Evolutionary conservation across 768 basidiomycete genomes (phyloP).

Genomic region (Pleurotus salmoneostramineus): DNA sequence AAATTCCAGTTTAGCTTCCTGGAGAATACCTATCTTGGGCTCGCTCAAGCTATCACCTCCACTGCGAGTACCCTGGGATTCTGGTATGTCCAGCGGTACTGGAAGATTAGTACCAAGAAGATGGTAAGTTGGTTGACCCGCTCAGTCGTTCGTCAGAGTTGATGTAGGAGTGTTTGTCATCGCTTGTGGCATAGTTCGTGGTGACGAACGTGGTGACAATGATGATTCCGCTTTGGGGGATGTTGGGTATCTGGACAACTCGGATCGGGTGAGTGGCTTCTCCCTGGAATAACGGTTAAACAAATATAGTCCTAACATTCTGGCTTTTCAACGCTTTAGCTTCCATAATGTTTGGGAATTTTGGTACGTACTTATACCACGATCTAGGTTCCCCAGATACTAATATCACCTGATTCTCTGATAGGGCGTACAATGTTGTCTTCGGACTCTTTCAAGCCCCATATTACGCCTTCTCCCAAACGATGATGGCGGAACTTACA

Average conservation of each 20-base stretch:
- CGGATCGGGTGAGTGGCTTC: slow-evolving; percentile 54
- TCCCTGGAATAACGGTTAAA: not conserved
- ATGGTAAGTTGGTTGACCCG: slow-evolving; percentile 49
- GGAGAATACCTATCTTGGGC: slow-evolving; percentile 74
- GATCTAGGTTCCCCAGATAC: not conserved
- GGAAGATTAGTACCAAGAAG: slow-evolving; percentile 75
- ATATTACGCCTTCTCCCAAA: slow-evolving; percentile 83
- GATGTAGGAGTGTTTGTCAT: too few species aligned
- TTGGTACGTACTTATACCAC: slow-evolving; percentile 43
- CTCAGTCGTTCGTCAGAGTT: not conserved
- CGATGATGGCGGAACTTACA: slow-evolving; percentile 86
- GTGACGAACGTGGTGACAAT: slow-evolving; percentile 76
- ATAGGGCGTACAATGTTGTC: slow-evolving; percentile 74
- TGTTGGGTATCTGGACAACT: slow-evolving; percentile 80
- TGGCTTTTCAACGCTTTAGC: slow-evolving; percentile 20
- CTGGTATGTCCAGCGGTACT: slow-evolving; percentile 81
- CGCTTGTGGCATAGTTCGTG: slow-evolving; percentile 45
- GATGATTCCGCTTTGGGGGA: slow-evolving; percentile 80
- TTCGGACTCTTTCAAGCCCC: slow-evolving; percentile 84
- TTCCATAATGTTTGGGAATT: slow-evolving; percentile 88
- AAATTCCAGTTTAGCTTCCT: slow-evolving; percentile 81
- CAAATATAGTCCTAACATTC: not conserved
- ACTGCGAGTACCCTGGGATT: slow-evolving; percentile 70
- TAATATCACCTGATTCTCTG: not conserved
- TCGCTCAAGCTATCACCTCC: slow-evolving; percentile 73